Base-by-base conservation (phyloP, 1,284 basidiomycete species). In the Pseudozyma pruni region DNA sequence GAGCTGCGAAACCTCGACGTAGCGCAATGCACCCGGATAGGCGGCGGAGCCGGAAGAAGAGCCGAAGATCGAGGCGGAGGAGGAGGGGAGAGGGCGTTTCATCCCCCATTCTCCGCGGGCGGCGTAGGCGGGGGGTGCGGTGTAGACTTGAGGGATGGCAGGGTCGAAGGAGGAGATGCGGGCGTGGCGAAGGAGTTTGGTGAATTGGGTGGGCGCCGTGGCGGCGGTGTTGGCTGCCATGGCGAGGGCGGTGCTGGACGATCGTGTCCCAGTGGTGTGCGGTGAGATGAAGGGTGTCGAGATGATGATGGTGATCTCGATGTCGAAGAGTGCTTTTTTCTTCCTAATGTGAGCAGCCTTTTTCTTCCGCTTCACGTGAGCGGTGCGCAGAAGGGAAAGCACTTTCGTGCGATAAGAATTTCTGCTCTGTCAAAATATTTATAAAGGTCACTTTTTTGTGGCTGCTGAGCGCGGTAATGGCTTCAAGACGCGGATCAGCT, bases 91-190 rank as follows among this genome's bases (percentile, higher is more conserved):
- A 14, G 78, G 59, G 7, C 78, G 59, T 50, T 80, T 80, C 54
- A 80, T 48, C 35, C 79, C 79, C 59, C 69, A 81, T 54, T 81
- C 78, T 25, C 79, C 79, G 19, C 79, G 70, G 13, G 68, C 64
- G 13, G 72, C 57, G 48, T 73, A 73, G 32, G 78, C 77, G 8
- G 64, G 48, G 1, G 79, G 76, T 2, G 78, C 62, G n/a, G 66
- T 73, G 58, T 80, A 80, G 27, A 80, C 71, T 45, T 79, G 79
- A 0, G 52, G 55, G 16, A 78, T 42, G 32, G 56, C 39, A 3
- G 79, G 78, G 50, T 80, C 76, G 44, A 72, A 79, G 34, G 61
- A 59, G 23, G 73, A 63, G 25, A 80, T 45, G 43, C 77, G 70
- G 8, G 79, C 63, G 34, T 61, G 57, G 39, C 68, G 68, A 29